Evolutionary conservation across 139 green algal species (phyloP), one percentile per base, ranked within the genome.

Genomic region (Picochlorum sp.): DNA sequence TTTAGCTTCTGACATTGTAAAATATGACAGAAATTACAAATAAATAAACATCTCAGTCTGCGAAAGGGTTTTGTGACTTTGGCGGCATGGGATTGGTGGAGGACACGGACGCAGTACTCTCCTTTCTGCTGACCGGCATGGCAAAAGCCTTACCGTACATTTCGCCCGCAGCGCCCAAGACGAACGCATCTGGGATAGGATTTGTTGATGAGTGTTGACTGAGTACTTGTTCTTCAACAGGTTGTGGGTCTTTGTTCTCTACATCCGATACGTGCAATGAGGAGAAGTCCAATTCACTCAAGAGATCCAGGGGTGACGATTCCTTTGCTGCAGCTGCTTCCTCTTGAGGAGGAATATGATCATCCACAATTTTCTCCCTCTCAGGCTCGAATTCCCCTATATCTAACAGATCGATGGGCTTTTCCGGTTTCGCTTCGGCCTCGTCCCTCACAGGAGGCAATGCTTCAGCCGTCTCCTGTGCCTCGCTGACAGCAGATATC

Each of bases 371-470:
- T 7, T 24, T 62, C 20, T 45, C 30, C 52, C 10, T 4, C 2
- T 24, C 69, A 51, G 26, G 9, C 37, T n/a, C 28, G 24, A 34
- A 21, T 14, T 63, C 47, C 16, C 66, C 67, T 60, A 67, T 72
- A 49, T 66, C 63, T 41, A 81, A 75, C 50, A 82, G 54, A 41
- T 81, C 73, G n/a, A 62, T 20, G n/a, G 20, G n/a, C 16, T 20
- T 9, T 1, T 26, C 18, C 23, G 21, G 2, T 26, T 23, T 21
- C 6, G 37, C 41, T 45, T 67, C 24, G 10, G 5, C 67, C 34
- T 54, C 47, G 16, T 26, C n/a, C 47, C 15, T 54, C 6, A 54
- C 47, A 54, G 47, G 9, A 24, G n/a, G 16, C 5, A 20, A n/a
- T 6, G 13, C 5, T 24, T 23, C 18, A 31, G 13, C 15, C 49